Conservation (phyloP, 164 flowering plant genomes). For the Euptelea pleiosperma region DNA sequence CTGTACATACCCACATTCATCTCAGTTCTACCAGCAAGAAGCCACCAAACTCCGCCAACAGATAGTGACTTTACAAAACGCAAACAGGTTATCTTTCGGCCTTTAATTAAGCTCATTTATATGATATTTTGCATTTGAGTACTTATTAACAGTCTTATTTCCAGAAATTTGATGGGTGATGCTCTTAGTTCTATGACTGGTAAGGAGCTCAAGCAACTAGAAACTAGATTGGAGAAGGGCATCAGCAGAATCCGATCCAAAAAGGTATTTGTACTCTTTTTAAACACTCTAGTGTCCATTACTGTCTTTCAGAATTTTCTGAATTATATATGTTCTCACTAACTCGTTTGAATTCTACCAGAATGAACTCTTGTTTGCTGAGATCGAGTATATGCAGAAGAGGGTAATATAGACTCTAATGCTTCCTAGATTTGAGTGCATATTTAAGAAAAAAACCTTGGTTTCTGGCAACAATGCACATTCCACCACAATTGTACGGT, state of each 20-base stretch:
- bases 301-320: neutral
- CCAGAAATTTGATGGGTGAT: constrained; percentile 76
- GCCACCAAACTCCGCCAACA: constrained; percentile 59
- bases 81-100: constrained; percentile 48
- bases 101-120: neutral
- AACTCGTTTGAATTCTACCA: constrained; percentile 25
- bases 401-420: constrained; percentile 44
- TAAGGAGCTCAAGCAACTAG: constrained; percentile 66
- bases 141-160: constrained; percentile 5
- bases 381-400: constrained; percentile 88
- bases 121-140: neutral
- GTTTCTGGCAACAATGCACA: no score
- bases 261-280: constrained; percentile 42
- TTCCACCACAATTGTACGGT: no score
- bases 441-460: no score
- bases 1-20: constrained; percentile 1
- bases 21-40: constrained; percentile 85
- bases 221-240: constrained; percentile 54
- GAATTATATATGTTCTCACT: neutral
- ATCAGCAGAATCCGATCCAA: constrained; percentile 73
- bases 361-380: constrained; percentile 83
- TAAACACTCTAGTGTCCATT: neutral
- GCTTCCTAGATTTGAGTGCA: neutral
- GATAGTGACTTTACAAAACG: constrained; percentile 50
- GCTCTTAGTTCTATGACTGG: constrained; percentile 35